Evolutionary conservation across 495 filamentous ascomycete species (phyloP).

Genomic region (Podospora pseudocomata): DNA sequence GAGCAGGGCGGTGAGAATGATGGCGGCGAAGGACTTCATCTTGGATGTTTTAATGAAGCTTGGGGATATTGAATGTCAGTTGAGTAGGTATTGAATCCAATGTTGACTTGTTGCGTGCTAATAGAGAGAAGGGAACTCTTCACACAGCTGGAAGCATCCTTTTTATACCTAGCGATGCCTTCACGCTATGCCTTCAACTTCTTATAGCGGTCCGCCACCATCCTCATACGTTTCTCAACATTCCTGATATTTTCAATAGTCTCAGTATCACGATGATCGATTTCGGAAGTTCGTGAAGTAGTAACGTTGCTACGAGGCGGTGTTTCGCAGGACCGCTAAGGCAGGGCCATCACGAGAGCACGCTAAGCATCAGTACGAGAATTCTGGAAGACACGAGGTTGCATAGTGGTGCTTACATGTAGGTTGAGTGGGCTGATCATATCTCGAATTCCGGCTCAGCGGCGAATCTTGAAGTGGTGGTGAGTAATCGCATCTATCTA

Average conservation of each 20-base stretch:
- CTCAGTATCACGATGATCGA: neutral
- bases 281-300: neutral
- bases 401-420: neutral
- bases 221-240: neutral
- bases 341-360: neutral
- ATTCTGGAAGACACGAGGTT: neutral
- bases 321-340: neutral
- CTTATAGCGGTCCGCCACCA: neutral
- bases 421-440: neutral
- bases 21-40: slow-evolving; percentile 20
- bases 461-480: neutral
- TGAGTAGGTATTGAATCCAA: no score
- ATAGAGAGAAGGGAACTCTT: neutral
- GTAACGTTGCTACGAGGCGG: neutral
- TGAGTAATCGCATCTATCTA: neutral
- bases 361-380: neutral
- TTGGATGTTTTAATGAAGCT: slow-evolving; percentile 3
- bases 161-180: neutral
- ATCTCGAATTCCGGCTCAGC: neutral
- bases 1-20: slow-evolving; percentile 12
- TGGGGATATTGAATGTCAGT: no score
- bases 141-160: neutral
- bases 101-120: neutral
- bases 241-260: neutral
- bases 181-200: neutral